A percentile compares a stretch with the other conserved stretches of the same genome.
phyloP scores from a whole-genome alignment of 164 flowering plant genomes.

The Stephania japonica region DNA sequence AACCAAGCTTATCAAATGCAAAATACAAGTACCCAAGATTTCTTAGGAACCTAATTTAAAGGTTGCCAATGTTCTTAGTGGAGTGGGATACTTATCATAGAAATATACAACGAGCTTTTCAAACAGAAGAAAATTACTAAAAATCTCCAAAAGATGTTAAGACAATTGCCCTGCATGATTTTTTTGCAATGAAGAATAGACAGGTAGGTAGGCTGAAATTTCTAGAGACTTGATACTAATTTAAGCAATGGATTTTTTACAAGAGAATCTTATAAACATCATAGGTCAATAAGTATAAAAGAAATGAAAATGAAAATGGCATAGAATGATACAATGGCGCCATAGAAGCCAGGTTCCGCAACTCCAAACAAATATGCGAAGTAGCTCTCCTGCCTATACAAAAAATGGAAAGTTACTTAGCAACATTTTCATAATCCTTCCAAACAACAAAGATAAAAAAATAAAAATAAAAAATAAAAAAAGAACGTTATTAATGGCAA shows the following conservation, averaged over 20 bases:
- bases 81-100: too few relatives aligned
- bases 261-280: background rate
- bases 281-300: background rate
- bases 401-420: constrained; percentile 7
- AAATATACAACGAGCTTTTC: too few relatives aligned
- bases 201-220: background rate
- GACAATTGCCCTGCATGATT: too few relatives aligned
- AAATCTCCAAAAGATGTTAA: too few relatives aligned
- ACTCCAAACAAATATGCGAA: constrained; percentile 96
- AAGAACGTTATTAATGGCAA: background rate
- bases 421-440: background rate
- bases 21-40: too few relatives aligned
- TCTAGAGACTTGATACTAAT: background rate
- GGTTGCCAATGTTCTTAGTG: too few relatives aligned
- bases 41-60: too few relatives aligned
- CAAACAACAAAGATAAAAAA: background rate
- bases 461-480: too few relatives aligned
- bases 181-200: background rate
- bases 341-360: constrained; percentile 81
- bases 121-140: too few relatives aligned
- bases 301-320: background rate
- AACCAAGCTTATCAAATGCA: too few relatives aligned
- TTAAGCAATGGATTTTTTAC: too few relatives aligned
- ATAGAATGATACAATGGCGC: constrained; percentile 67
- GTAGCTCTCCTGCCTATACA: constrained; percentile 84